Percentiles rank a stretch among this genome's conserved stretches.
These are phyloP conservation scores for Globomyces pollinis-pini DNA, from an alignment of 192 early-diverging fungal genomes.

Conservation along the genomic window DNA sequence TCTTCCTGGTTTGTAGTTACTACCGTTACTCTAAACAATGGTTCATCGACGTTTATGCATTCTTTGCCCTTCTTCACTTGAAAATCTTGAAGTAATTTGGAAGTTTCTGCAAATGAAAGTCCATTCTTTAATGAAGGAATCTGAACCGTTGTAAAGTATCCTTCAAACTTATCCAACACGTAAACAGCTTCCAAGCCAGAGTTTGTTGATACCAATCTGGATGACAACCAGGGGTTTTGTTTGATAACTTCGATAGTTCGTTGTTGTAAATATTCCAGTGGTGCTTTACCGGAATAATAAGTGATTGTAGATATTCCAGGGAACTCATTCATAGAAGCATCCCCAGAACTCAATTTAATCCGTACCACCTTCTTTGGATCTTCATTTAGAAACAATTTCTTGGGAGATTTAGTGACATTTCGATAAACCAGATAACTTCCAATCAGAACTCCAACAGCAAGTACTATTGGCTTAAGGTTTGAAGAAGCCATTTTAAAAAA, in stretches of 20 bases:
- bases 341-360: background rate
- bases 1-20: background rate
- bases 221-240: constrained; percentile 2
- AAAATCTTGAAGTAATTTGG: background rate
- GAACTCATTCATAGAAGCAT: constrained; percentile 7
- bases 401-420: no score
- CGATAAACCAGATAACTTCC: no score
- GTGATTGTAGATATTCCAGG: constrained; percentile 5
- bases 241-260: background rate
- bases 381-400: no score
- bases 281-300: background rate
- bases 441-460: no score
- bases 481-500: no score
- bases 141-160: constrained; percentile 1
- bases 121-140: background rate
- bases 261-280: background rate
- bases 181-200: background rate
- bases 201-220: background rate
- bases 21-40: background rate
- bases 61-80: constrained; percentile 10
- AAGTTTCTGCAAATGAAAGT: background rate
- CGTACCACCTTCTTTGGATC: no score
- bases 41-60: background rate
- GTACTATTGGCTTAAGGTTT: no score
- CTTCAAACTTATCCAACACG: background rate